Evolutionary conservation across 345 rosid species (phyloP).

Genomic region (Salix arbutifolia): DNA sequence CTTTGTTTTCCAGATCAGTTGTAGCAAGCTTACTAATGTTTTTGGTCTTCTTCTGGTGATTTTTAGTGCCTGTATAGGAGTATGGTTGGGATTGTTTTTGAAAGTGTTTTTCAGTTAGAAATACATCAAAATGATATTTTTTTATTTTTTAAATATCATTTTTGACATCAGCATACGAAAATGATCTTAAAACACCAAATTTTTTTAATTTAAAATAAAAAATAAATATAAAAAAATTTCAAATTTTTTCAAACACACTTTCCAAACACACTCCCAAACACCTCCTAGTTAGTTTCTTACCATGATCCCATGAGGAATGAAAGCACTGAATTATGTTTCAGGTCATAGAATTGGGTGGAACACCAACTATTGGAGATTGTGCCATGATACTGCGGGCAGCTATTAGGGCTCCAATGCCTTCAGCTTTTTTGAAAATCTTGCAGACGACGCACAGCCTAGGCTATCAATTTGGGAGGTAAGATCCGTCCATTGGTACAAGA

Average conservation of each 20-base stretch:
- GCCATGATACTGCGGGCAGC: conserved; percentile 83
- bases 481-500: not conserved
- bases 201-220: too few species aligned
- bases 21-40: not conserved
- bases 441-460: conserved; percentile 73
- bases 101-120: too few species aligned
- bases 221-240: too few species aligned
- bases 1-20: too few species aligned
- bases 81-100: too few species aligned
- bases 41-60: not conserved
- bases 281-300: not conserved
- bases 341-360: conserved; percentile 87
- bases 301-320: not conserved
- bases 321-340: conserved; percentile 26
- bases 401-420: conserved; percentile 79
- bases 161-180: too few species aligned
- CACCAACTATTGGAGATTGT: conserved; percentile 83
- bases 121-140: too few species aligned
- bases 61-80: too few species aligned
- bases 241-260: too few species aligned
- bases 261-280: too few species aligned
- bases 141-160: too few species aligned
- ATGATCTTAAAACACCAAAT: too few species aligned
- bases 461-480: conserved; percentile 77
- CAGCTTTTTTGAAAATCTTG: conserved; percentile 81